Conservation (phyloP, 2,329 filamentous ascomycete species). For the Ceratocystis smalleyi region DNA sequence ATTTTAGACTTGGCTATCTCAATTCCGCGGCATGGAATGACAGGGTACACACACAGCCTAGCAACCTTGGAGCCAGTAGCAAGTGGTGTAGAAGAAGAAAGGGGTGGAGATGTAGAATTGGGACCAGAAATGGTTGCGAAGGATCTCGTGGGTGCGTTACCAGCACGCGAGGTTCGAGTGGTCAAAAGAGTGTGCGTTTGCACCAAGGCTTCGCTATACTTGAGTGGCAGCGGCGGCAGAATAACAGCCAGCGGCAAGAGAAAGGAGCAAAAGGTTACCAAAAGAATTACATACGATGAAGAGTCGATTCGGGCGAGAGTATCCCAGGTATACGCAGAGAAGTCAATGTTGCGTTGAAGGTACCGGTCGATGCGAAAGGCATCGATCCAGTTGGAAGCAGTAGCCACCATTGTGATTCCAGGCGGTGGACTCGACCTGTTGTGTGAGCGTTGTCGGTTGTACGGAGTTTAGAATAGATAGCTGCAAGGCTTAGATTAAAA, state of each 20-base stretch:
- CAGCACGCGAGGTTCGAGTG: constrained; percentile 14
- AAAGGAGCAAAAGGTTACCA: constrained; percentile 34
- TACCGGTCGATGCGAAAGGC: constrained; percentile 15
- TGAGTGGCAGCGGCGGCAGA: constrained; percentile 39
- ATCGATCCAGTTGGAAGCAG: constrained; percentile 1
- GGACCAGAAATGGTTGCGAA: not conserved
- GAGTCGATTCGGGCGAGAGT: constrained; percentile 22
- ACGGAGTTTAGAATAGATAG: no score
- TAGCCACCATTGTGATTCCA: not conserved
- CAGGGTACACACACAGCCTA: constrained; percentile 56
- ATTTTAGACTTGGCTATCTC: constrained; percentile 53
- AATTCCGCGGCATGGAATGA: constrained; percentile 68
- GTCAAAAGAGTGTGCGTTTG: constrained; percentile 37
- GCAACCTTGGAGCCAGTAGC: constrained; percentile 35
- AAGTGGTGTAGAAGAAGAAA: not conserved
- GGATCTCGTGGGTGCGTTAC: constrained; percentile 8
- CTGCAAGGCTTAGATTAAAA: not conserved
- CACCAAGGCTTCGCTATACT: constrained; percentile 36
- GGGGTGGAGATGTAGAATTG: not conserved
- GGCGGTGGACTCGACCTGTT: not conserved
- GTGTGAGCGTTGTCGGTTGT: no score
- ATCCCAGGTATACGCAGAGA: constrained; percentile 14
- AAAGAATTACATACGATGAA: constrained; percentile 27
- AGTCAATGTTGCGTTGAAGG: constrained; percentile 7
- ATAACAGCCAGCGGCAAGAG: constrained; percentile 38